Percentiles rank a stretch among this genome's conserved stretches.
Conservation (phyloP, 2,329 filamentous ascomycete species). For the Whalleya microplaca region DNA sequence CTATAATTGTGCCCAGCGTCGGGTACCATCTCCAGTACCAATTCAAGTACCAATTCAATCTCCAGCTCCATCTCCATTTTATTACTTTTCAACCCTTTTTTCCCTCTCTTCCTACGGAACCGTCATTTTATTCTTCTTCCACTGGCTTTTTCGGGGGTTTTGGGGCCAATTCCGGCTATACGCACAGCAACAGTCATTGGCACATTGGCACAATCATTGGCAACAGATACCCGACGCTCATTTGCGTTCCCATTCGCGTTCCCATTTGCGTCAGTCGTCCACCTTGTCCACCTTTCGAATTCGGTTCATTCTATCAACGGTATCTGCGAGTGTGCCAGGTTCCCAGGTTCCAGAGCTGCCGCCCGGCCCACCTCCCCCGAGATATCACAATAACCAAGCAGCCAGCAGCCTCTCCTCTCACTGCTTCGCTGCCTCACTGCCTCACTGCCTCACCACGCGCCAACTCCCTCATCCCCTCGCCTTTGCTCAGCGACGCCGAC, state of each 20-base stretch:
- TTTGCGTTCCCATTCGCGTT: no score
- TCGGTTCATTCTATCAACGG: neutral
- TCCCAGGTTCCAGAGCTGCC: constrained; percentile 12
- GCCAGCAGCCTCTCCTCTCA: constrained; percentile 5
- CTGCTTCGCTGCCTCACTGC: neutral
- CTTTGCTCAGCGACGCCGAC: constrained; percentile 13
- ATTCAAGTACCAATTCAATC: no score
- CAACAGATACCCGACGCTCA: no score
- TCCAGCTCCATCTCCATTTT: neutral
- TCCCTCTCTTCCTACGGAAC: constrained; percentile 1
- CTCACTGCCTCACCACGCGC: constrained; percentile 11
- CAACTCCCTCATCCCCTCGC: constrained; percentile 14
- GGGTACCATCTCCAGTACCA: neutral
- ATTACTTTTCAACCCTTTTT: neutral
- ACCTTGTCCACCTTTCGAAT: neutral
- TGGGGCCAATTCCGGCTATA: neutral
- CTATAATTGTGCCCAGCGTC: no score
- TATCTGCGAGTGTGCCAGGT: neutral
- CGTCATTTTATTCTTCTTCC: neutral
- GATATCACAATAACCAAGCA: constrained; percentile 19
- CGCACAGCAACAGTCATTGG: neutral
- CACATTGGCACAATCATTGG: no score
- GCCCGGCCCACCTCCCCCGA: constrained; percentile 24
- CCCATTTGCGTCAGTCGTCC: no score
- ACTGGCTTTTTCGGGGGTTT: neutral